Percentiles rank a stretch among this genome's conserved stretches.
Conservation (phyloP, 495 filamentous ascomycete species). For the Aspergillus leporis region DNA sequence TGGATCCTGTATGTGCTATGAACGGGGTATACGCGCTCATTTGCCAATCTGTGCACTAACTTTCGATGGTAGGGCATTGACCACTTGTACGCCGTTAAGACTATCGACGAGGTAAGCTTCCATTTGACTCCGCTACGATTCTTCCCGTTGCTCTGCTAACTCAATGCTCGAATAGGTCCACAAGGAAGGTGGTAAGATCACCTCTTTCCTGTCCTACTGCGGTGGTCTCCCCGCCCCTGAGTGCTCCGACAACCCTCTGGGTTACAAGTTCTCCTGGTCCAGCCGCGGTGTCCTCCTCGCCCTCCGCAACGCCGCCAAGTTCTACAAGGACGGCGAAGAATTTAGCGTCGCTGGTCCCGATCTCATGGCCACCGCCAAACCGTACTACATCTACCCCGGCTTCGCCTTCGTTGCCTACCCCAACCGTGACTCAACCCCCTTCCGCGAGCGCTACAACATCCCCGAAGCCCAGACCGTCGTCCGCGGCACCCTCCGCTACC, state of each 20-base stretch:
- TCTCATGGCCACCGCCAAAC: conserved; percentile 85
- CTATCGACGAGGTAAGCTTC: conserved; percentile 68
- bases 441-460: conserved; percentile 86
- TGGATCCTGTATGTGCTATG: conserved; percentile 50
- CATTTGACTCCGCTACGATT: too few relatives aligned
- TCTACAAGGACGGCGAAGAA: conserved; percentile 75
- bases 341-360: conserved; percentile 61
- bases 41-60: background rate
- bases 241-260: conserved; percentile 83
- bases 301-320: conserved; percentile 79
- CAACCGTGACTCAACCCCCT: conserved; percentile 86
- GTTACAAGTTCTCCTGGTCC: conserved; percentile 94
- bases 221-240: conserved; percentile 86
- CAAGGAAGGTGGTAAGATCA: conserved; percentile 81
- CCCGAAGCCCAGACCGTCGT: conserved; percentile 65
- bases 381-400: conserved; percentile 87
- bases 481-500: conserved; percentile 77
- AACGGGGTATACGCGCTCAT: background rate
- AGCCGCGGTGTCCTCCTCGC: conserved; percentile 86
- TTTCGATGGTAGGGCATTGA: conserved; percentile 54
- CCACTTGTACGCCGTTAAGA: conserved; percentile 86
- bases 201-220: conserved; percentile 82
- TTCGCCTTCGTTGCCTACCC: conserved; percentile 92
- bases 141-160: too few relatives aligned
- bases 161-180: conserved; percentile 45